These are phyloP conservation scores for Rhodocollybia butyracea DNA, from an alignment of 768 basidiomycete species.

Conservation along the genomic window DNA sequence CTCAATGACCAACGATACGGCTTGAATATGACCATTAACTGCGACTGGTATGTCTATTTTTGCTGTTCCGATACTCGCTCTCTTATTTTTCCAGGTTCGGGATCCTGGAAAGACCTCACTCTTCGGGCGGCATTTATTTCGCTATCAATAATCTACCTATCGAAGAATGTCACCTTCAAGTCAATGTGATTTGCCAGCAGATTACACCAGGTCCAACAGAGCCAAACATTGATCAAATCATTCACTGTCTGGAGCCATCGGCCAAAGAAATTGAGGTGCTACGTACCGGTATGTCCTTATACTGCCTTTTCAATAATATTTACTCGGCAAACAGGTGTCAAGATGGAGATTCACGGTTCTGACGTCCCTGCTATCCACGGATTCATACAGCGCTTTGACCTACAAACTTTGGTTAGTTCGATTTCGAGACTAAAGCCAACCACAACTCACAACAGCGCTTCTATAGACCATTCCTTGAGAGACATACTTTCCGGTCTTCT, in stretches of 20 bases:
- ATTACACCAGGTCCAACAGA: slow-evolving; percentile 16
- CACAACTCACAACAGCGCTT: neutral
- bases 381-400: neutral
- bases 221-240: too few relatives aligned
- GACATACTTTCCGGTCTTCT: neutral
- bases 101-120: neutral
- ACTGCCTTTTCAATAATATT: too few relatives aligned
- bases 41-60: slow-evolving; percentile 20
- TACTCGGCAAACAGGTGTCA: too few relatives aligned
- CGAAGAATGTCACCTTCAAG: slow-evolving; percentile 2
- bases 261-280: too few relatives aligned
- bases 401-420: neutral
- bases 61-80: neutral
- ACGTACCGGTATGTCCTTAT: too few relatives aligned
- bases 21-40: slow-evolving; percentile 22
- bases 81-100: slow-evolving; percentile 19
- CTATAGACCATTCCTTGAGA: neutral
- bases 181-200: slow-evolving; percentile 16
- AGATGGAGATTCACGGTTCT: too few relatives aligned
- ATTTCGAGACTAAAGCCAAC: neutral
- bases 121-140: slow-evolving; percentile 13
- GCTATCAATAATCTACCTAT: slow-evolving; percentile 13
- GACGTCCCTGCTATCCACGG: too few relatives aligned
- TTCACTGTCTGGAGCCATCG: too few relatives aligned
- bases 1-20: slow-evolving; percentile 15